Percentiles rank a stretch among this genome's conserved stretches.
Evolutionary conservation across 768 basidiomycete species (phyloP).

Genomic region (Mycena galopus): DNA sequence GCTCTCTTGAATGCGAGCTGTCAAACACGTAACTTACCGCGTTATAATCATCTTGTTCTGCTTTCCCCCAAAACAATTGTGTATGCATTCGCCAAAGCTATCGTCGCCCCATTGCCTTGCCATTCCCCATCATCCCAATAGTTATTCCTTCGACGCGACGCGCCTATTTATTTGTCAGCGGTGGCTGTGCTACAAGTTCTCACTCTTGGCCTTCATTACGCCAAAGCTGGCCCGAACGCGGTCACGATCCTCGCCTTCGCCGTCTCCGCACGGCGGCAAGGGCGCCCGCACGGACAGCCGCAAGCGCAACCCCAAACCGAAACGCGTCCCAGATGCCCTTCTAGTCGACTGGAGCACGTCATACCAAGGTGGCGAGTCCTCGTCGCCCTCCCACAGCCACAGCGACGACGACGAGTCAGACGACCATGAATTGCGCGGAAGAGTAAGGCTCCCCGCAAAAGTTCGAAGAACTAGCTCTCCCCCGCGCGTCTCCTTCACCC

Average conservation of each 20-base stretch:
- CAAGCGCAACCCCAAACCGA: constrained; percentile 52
- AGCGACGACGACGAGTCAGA: constrained; percentile 71
- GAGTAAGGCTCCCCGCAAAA: constrained; percentile 28
- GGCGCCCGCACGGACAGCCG: constrained; percentile 62
- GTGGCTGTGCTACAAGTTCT: neutral
- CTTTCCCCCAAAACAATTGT: too few relatives aligned
- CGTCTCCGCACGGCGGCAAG: constrained; percentile 67
- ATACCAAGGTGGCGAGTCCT: constrained; percentile 75
- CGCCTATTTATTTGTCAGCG: neutral
- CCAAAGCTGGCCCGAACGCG: constrained; percentile 88
- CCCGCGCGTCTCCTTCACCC: constrained; percentile 68
- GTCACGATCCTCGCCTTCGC: constrained; percentile 83
- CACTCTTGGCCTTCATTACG: constrained; percentile 53
- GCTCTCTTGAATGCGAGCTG: too few relatives aligned
- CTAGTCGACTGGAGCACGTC: constrained; percentile 85
- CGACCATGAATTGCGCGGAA: constrained; percentile 49
- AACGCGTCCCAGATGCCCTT: constrained; percentile 41
- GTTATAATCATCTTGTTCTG: too few relatives aligned
- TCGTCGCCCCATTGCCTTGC: too few relatives aligned
- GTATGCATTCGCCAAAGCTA: too few relatives aligned
- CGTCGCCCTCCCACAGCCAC: constrained; percentile 27
- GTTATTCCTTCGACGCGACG: neutral
- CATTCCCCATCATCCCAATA: neutral
- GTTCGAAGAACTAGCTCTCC: constrained; percentile 41
- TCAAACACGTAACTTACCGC: too few relatives aligned